Evolutionary conservation across 208 protist genomes (phyloP), one percentile per base, ranked within the genome.

Genomic region (Acanthamoeba healyi): DNA sequence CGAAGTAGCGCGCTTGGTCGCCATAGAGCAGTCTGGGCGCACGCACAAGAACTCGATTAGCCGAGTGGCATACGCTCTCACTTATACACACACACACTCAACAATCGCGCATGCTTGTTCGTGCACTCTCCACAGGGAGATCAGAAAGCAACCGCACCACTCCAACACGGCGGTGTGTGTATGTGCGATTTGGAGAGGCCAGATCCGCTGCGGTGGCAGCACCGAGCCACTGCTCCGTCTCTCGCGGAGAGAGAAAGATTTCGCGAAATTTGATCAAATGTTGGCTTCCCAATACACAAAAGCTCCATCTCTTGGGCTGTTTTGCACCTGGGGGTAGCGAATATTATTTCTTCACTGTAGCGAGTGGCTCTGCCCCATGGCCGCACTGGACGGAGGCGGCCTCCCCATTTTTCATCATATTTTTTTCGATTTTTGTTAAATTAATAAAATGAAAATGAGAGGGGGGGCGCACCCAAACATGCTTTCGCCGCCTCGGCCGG

Each of bases 401-500:
- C 67, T 46, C 36, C 22, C 72, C 36, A 81, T 49, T 17, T 70
- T 81, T 49, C 72, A 49, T 51, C 72, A 81, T 49, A 6, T 32
- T 2, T 5, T 12, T 14, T 2, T 46, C 1, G 10, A 36, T 9
- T 29, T 14, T 51, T 51, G 10, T 54, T 34, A 49, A 54, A 29
- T 0, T 19, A 72, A 49, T 26, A 34, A 49, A 32, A n/a, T 34
- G 58, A 36, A 72, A 9, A 0, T 4, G 22, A 14, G 46, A 2
- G 32, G 7, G n/a, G n/a, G n/a, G 36, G 86, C 72, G 44, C 72
- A 95, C 92, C 97, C 97, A 82, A 95, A 98, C 4, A 98, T 82
- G 14, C 94, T 97, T n/a, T 96, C 65, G 29, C 98, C 98, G 29
- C 96, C 96, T 32, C 94, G 91, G 22, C 98, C 98, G 14, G 96